Evolutionary conservation across 306 rosid species (phyloP), one percentile per base, ranked within the genome.

Genomic region (Trifolium pratense): DNA sequence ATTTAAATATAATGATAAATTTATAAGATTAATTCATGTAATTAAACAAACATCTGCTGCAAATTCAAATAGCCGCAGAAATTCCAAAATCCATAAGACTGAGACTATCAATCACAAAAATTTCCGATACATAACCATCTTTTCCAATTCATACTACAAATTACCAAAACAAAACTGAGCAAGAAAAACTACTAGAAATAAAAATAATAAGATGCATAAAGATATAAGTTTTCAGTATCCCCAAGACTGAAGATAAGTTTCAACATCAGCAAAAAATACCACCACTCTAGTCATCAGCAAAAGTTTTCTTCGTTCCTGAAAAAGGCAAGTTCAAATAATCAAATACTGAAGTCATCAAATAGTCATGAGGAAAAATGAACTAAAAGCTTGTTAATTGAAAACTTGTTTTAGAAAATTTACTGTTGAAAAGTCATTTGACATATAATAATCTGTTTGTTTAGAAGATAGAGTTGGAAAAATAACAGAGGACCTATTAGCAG

Each of bases 101-200:
- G 13, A 15, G 14, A 25, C 20, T 5, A 11, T 36, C 42, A 14
- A 51, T 49, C 17, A 13, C 71, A 79, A 49, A 66, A 64, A 9
- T 40, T 61, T 20, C 4, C 17, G 1, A 42, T 29, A 49, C 61
- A 48, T 14, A 51, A 5, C 12, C 12, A 51, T 20, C 14, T 37
- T 59, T 2, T 13, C 3, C 12, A 70, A 56, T 56, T 14, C 80
- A 48, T 66, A 36, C 65, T 82, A 71, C 5, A 56, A 68, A 32
- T 2, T 14, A 31, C 48, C 78, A 81, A 81, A 82, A 82, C 78
- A 81, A 81, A 82, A 82, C 76, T 40, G 65, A 53, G 67, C 39
- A 31, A 34, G 23, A 59, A 40, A 42, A 42, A 39, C 59, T 40
- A 62, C 45, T 1, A 51, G 32, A 51, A 71, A 26, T 14, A 58